phyloP scores from a whole-genome alignment of 208 protist species.

The Leishmania gerbilli region DNA sequence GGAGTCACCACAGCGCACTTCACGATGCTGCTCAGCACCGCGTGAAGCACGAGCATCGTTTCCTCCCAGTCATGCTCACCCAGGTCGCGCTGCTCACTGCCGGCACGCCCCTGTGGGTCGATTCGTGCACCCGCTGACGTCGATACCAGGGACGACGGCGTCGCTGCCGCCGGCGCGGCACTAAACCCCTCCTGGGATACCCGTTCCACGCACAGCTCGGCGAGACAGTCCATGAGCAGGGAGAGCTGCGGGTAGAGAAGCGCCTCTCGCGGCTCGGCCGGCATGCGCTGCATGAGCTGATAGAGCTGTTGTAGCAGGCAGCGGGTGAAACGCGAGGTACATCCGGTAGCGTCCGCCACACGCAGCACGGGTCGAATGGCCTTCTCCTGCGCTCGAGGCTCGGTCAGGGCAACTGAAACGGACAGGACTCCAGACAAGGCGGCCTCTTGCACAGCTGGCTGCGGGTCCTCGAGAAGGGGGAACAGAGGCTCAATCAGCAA shows the following conservation, averaged over 20 bases:
- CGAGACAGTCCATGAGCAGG: conserved; percentile 54
- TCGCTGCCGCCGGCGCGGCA: not conserved
- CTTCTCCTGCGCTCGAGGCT: conserved; percentile 48
- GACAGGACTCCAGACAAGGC: conserved; percentile 53
- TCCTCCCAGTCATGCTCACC: conserved; percentile 37
- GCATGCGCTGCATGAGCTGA: conserved; percentile 52
- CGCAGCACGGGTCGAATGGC: conserved; percentile 42
- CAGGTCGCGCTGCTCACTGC: not conserved
- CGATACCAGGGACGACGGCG: not conserved
- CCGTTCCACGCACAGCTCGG: conserved; percentile 30
- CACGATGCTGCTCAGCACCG: conserved; percentile 46
- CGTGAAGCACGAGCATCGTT: conserved; percentile 44
- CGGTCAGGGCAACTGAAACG: conserved; percentile 37
- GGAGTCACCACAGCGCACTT: conserved; percentile 73
- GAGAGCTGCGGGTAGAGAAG: conserved; percentile 65
- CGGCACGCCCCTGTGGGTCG: not conserved
- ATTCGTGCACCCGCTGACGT: too few relatives aligned
- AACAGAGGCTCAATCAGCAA: conserved; percentile 52
- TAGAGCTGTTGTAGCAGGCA: conserved; percentile 54
- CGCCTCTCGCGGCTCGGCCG: conserved; percentile 65
- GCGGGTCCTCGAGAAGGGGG: conserved; percentile 48
- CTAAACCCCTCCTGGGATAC: conserved; percentile 14
- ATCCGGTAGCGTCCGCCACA: conserved; percentile 44
- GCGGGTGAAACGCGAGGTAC: conserved; percentile 48
- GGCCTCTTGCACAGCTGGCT: conserved; percentile 54